Conservation (phyloP, 768 basidiomycete species). For the Megacollybia marginata region DNA sequence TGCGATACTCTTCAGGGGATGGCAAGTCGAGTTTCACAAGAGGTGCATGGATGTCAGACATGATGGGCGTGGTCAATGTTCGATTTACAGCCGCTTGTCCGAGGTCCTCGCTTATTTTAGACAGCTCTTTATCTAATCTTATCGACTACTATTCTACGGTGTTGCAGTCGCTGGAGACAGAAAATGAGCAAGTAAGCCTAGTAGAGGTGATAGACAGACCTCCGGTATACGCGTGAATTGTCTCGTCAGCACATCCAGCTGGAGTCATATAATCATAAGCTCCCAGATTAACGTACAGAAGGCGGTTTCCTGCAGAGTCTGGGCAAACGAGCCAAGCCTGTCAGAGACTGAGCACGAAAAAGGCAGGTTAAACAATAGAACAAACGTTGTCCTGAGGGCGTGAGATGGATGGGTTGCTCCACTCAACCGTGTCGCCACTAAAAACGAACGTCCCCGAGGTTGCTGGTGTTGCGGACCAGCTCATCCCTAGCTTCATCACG, state of each 20-base stretch:
- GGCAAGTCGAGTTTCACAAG: conserved; percentile 55
- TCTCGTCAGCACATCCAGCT: conserved; percentile 48
- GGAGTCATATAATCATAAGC: conserved; percentile 32
- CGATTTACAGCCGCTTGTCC: too few species aligned
- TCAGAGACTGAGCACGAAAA: neutral
- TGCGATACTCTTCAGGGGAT: conserved; percentile 73
- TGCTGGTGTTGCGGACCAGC: conserved; percentile 40
- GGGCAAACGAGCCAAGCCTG: conserved; percentile 52
- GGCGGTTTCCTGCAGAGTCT: conserved; percentile 19
- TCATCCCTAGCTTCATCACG: conserved; percentile 40
- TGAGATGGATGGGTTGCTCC: conserved; percentile 41
- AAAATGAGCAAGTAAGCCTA: too few species aligned
- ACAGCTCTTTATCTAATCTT: too few species aligned
- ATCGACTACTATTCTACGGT: too few species aligned
- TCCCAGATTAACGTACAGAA: neutral
- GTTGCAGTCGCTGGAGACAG: too few species aligned
- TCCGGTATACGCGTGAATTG: conserved; percentile 29
- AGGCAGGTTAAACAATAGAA: neutral
- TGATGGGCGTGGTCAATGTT: conserved; percentile 30
- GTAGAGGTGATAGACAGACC: too few species aligned
- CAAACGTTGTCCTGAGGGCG: conserved; percentile 47
- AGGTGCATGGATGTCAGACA: conserved; percentile 26
- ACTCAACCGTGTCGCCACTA: conserved; percentile 53
- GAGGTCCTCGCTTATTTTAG: too few species aligned
- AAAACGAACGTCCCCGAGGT: conserved; percentile 44